A percentile compares a stretch with the other conserved stretches of the same genome.
These are phyloP conservation scores for Cordyceps fumosorosea DNA, from an alignment of 2,329 filamentous ascomycete species.

Conservation along the genomic window DNA sequence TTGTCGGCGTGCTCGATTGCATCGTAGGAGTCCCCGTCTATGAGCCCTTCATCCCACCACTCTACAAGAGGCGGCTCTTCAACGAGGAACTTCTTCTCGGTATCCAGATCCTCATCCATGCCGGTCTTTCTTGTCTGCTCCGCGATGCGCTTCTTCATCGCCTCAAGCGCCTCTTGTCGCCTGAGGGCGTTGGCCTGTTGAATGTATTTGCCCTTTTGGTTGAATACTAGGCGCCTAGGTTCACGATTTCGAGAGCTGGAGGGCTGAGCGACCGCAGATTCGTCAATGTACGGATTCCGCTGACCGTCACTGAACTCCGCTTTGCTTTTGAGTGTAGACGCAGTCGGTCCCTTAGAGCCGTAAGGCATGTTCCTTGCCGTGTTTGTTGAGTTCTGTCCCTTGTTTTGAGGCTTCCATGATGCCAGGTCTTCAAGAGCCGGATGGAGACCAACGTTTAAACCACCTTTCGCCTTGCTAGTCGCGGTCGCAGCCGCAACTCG, in stretches of 20 bases:
- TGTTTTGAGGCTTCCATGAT: slow-evolving; percentile 35
- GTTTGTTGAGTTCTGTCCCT: not conserved
- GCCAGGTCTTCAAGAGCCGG: slow-evolving; percentile 61
- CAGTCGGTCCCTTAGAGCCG: slow-evolving; percentile 20
- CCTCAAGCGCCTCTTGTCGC: slow-evolving; percentile 80
- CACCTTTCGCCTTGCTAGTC: slow-evolving; percentile 53
- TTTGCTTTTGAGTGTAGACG: not conserved
- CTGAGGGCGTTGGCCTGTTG: slow-evolving; percentile 86
- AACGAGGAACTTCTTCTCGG: slow-evolving; percentile 83
- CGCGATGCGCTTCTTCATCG: slow-evolving; percentile 90
- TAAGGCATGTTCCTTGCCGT: not conserved
- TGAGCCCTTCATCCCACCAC: slow-evolving; percentile 94
- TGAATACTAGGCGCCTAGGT: slow-evolving; percentile 77
- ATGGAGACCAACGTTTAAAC: slow-evolving; percentile 69
- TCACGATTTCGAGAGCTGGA: slow-evolving; percentile 54
- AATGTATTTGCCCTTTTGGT: slow-evolving; percentile 95
- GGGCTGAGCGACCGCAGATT: slow-evolving; percentile 55
- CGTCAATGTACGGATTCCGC: slow-evolving; percentile 76
- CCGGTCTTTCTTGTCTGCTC: slow-evolving; percentile 82
- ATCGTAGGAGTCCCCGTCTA: slow-evolving; percentile 69
- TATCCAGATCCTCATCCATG: slow-evolving; percentile 82
- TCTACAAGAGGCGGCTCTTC: slow-evolving; percentile 81
- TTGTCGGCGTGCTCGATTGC: slow-evolving; percentile 57
- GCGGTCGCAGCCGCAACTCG: slow-evolving; percentile 70
- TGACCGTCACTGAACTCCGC: slow-evolving; percentile 11